These are phyloP conservation scores for Alternaria arbusti DNA, from an alignment of 2,329 filamentous ascomycete genomes.

Conservation along the genomic window DNA sequence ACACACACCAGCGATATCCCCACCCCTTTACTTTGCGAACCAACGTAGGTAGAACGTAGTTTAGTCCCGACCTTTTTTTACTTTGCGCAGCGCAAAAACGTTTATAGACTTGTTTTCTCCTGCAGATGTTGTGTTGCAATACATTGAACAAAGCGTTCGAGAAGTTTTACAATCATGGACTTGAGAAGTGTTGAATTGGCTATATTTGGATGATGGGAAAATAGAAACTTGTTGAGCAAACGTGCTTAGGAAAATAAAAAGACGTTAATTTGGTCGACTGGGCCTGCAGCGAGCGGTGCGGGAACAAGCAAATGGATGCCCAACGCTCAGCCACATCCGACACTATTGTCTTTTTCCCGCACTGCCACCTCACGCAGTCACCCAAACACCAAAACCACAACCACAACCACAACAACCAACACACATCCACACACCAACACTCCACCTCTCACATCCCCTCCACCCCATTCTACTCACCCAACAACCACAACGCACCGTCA, in stretches of 20 bases:
- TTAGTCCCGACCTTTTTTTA: neutral
- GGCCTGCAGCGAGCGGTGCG: neutral
- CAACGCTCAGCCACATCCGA: neutral
- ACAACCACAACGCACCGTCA: neutral
- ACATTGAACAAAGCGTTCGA: neutral
- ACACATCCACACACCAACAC: neutral
- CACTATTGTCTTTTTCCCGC: neutral
- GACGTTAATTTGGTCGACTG: neutral
- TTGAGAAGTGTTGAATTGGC: neutral
- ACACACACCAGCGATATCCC: neutral
- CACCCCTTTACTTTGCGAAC: neutral
- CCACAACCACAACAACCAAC: neutral
- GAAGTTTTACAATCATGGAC: neutral
- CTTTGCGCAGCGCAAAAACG: neutral
- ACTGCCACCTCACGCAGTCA: neutral
- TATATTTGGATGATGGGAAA: neutral
- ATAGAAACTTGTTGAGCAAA: neutral
- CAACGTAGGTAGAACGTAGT: neutral
- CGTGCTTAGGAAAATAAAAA: neutral
- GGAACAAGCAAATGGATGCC: neutral
- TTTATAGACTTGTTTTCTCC: conserved; percentile 1
- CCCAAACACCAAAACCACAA: neutral
- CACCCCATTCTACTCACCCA: neutral
- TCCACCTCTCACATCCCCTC: neutral
- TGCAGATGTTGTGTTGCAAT: neutral